Conservation (phyloP, 2,329 filamentous ascomycete genomes). For the Bipolaris zeicola region DNA sequence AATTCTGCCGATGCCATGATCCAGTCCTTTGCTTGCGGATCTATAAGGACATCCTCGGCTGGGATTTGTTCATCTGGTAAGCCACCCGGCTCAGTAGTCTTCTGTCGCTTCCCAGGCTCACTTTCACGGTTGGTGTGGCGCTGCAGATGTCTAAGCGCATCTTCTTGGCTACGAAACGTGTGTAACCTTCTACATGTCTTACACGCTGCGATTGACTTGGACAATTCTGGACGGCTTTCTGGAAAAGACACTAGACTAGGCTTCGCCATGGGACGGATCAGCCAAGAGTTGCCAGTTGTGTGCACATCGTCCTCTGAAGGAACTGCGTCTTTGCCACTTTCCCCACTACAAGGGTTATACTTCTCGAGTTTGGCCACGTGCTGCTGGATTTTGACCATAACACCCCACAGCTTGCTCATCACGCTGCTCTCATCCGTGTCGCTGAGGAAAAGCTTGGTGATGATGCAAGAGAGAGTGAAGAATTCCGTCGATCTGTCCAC, state of each 20-base stretch:
- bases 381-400: constrained; percentile 25
- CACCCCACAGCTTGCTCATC: constrained; percentile 37
- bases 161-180: constrained; percentile 18
- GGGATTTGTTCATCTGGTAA: background rate
- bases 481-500: constrained; percentile 16
- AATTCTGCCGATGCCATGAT: constrained; percentile 26
- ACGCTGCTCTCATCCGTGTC: constrained; percentile 26
- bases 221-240: constrained; percentile 16
- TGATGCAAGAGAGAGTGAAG: constrained; percentile 19
- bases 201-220: constrained; percentile 24
- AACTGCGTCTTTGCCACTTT: constrained; percentile 14
- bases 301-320: constrained; percentile 4
- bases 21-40: constrained; percentile 26
- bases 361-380: constrained; percentile 5
- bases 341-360: constrained; percentile 5
- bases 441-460: constrained; percentile 29
- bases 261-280: constrained; percentile 20
- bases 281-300: constrained; percentile 15
- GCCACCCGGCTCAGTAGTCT: background rate
- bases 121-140: constrained; percentile 16
- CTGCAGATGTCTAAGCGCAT: constrained; percentile 31
- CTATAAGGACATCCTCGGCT: background rate
- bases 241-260: constrained; percentile 13
- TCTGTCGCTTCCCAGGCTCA: background rate
- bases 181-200: constrained; percentile 17